Base-by-base conservation (phyloP, 2,329 filamentous ascomycete species). In the Lasiodiplodia gonubiensis region DNA sequence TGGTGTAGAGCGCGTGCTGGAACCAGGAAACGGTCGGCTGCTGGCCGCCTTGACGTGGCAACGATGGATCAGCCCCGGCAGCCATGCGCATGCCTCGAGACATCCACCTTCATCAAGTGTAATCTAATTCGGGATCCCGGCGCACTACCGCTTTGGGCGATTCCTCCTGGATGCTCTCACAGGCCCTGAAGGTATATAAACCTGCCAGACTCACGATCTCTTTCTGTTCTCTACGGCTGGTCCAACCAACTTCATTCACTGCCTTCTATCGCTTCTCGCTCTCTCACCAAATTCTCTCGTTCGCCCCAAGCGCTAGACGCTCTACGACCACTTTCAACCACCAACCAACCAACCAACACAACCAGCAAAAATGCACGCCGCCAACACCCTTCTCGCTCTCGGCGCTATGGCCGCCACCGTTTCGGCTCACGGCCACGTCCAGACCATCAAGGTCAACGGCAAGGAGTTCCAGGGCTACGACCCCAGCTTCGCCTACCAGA, bases 391-490 rank as follows among this genome's bases (percentile, higher is more conserved):
- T 52, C 64, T 71, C n/a, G 67, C 70, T 33, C 69, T 74, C 21
- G 70, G 72, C 68, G 70, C 74, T 21, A 71, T 76, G 27, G 70
- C 72, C 46, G 67, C 74, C 51, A 48, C 64, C 30, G 64, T 68
- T 46, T 35, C 64, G 16, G 75, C 74, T 42, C 76, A 78, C 70
- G 75, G 76, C 55, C 73, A 76, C 66, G 74, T 78, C 60, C 68
- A 70, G 12, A 72, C 70, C 37, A 74, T 77, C 68, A 59, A 72
- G 51, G 74, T 71, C 39, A 74, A 75, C 59, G 72, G 74, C 67
- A 69, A 68, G 23, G 71, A 69, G 60, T 77, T 75, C 70, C 68
- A 70, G 18, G 76, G 76, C 49, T 77, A 73, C 73, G 74, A 77
- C 65, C 72, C 75, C 12, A 72, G 70, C 5, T 69, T 75, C 55